These are phyloP conservation scores for Penicillium nucicola DNA, from an alignment of 495 filamentous ascomycete species.

Conservation along the genomic window DNA sequence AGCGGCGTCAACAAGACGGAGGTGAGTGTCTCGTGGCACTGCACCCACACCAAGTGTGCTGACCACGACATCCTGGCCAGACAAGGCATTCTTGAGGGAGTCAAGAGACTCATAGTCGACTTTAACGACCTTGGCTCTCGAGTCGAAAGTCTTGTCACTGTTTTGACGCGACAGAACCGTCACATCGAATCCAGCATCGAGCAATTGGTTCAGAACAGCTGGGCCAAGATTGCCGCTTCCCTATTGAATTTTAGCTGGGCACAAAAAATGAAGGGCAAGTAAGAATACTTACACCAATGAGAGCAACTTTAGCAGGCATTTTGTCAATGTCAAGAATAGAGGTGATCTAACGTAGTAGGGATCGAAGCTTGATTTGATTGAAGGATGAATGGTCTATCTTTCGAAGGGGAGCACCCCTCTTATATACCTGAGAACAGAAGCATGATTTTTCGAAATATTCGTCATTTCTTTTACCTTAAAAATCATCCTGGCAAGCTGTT, in stretches of 20 bases:
- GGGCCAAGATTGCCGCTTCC: conserved; percentile 58
- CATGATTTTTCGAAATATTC: no score
- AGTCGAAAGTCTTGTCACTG: conserved; percentile 37
- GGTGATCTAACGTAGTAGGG: no score
- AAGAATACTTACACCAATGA: conserved; percentile 2
- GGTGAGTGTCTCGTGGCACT: conserved; percentile 34
- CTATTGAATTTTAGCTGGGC: conserved; percentile 22
- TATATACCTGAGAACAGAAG: no score
- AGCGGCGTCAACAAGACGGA: conserved; percentile 56
- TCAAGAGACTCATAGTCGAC: conserved; percentile 57
- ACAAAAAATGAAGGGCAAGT: not conserved
- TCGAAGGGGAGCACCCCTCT: no score
- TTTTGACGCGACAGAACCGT: conserved; percentile 53
- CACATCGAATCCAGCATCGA: conserved; percentile 54
- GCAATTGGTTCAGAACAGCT: conserved; percentile 51
- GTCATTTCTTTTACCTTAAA: no score
- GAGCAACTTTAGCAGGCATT: conserved; percentile 2
- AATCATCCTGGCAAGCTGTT: no score
- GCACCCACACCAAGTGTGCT: conserved; percentile 33
- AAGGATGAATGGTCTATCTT: no score
- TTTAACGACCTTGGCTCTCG: conserved; percentile 34
- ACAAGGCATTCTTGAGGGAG: conserved; percentile 37
- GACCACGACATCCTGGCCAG: conserved; percentile 36
- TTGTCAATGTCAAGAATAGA: not conserved
- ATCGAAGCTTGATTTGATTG: no score